Base-by-base conservation (phyloP, 2,329 filamentous ascomycete species). In the Aspergillus amoenus region DNA sequence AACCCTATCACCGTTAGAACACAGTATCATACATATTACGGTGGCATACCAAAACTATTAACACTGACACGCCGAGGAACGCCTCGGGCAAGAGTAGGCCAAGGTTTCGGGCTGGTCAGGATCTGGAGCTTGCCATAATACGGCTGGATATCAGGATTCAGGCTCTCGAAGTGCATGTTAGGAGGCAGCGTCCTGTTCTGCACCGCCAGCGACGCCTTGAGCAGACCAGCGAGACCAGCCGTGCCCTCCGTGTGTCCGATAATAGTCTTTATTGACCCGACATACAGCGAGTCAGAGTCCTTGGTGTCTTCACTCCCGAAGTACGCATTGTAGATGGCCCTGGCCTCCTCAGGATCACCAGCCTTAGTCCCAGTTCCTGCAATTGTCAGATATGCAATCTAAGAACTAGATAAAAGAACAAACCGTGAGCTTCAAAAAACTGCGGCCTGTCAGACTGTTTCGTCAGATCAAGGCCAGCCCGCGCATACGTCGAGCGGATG, bases 401-500 rank as follows among this genome's bases (percentile, higher is more conserved):
- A 21, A 21, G 21, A 21, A 21, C 21, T 18, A 18, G 18, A 18
- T 18, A 18, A 18, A 18, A 21, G 21, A 21, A 21, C 21, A 21
- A 27, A 2, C 70, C 71, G 55, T 74, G 71, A 4, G 70, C 68
- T 50, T 72, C 70, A 7, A 76, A 67, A 34, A 62, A 65, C 0
- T 65, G 60, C 2, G 75, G 61, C 3, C 42, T 21, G 17, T 34
- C 32, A 0, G 49, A 17, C 5, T 68, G 56, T 8, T 55, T 41
- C 5, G 30, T 30, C 1, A 39, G 30, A 54, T 75, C 67, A 2
- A 78, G 67, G 0, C 72, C 72, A 5, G 72, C 72, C 8, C 61
- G 62, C 5, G 22, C 43, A 55, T 80, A 80, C 0, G 69, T 70
- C 3, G 67, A 15, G 0, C 65, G 61, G 32, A 78, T 78, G 1